A percentile compares a stretch with the other conserved stretches of the same genome.
Conservation (phyloP, 495 filamentous ascomycete species). For the Diplogelasinospora grovesii region DNA sequence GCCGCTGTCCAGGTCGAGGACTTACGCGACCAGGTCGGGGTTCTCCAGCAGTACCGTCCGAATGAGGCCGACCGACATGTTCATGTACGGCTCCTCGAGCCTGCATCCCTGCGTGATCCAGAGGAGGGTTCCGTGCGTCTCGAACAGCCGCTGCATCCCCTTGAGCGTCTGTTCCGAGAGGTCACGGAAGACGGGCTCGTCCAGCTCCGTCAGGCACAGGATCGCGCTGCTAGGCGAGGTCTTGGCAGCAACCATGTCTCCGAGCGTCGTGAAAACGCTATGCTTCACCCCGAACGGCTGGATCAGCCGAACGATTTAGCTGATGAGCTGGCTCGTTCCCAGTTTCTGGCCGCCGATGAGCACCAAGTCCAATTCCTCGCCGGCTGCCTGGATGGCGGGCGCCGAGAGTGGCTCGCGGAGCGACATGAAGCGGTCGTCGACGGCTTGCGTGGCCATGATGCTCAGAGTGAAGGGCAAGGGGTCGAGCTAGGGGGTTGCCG, state of each 20-base stretch:
- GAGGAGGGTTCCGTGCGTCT: constrained; percentile 24
- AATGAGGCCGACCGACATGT: constrained; percentile 11
- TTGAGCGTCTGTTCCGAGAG: neutral
- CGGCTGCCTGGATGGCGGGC: neutral
- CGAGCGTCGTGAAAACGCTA: no score
- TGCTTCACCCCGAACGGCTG: no score
- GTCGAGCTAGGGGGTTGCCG: constrained; percentile 15
- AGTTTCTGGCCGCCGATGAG: constrained; percentile 8
- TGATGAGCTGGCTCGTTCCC: neutral
- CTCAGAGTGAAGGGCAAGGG: constrained; percentile 27
- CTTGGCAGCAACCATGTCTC: no score
- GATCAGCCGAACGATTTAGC: no score
- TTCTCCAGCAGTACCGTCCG: neutral
- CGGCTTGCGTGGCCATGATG: constrained; percentile 38
- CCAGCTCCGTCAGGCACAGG: constrained; percentile 31
- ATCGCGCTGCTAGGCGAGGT: constrained; percentile 10
- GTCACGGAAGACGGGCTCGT: no score
- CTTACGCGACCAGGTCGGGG: neutral
- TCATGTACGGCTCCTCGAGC: constrained; percentile 6
- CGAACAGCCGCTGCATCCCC: neutral
- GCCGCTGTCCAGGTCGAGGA: neutral
- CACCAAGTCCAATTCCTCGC: no score
- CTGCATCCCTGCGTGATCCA: constrained; percentile 31
- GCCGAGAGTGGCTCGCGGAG: constrained; percentile 3
- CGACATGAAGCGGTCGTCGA: constrained; percentile 25